phyloP scores from a whole-genome alignment of 163 green algal species.

The Trebouxia gelatinosa region DNA sequence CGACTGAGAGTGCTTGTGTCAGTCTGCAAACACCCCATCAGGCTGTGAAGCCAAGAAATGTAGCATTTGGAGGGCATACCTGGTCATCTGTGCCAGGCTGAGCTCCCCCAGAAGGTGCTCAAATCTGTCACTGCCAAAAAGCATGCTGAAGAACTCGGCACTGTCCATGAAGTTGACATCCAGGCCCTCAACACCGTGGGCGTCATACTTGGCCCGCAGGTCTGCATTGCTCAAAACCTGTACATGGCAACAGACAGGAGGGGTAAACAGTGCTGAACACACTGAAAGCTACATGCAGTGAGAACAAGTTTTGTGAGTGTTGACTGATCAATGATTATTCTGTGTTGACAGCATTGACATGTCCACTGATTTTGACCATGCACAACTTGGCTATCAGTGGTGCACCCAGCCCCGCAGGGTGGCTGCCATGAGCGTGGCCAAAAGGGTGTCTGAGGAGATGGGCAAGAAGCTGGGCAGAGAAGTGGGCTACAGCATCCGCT shows the following conservation, averaged over 20 bases:
- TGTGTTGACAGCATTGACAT: too few species aligned
- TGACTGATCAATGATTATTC: too few species aligned
- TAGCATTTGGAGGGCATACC: slow-evolving; percentile 13
- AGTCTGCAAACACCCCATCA: too few species aligned
- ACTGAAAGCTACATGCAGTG: too few species aligned
- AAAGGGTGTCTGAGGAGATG: slow-evolving; percentile 86
- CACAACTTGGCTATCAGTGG: too few species aligned
- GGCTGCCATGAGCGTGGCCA: slow-evolving; percentile 93
- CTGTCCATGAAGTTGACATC: slow-evolving; percentile 88
- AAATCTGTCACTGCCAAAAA: slow-evolving; percentile 85
- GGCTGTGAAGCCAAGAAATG: too few species aligned
- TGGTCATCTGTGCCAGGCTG: slow-evolving; percentile 53
- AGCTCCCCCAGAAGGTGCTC: slow-evolving; percentile 62
- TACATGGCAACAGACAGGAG: too few species aligned
- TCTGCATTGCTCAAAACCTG: slow-evolving; percentile 62
- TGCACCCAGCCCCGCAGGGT: slow-evolving; percentile 95
- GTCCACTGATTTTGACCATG: too few species aligned
- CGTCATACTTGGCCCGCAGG: slow-evolving; percentile 65
- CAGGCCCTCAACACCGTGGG: slow-evolving; percentile 50
- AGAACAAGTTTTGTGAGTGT: too few species aligned
- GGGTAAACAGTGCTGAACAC: too few species aligned
- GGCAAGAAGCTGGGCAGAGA: slow-evolving; percentile 55
- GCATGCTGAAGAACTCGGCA: slow-evolving; percentile 86
- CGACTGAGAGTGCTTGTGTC: too few species aligned
- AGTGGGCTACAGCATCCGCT: slow-evolving; percentile 96